phyloP scores from a whole-genome alignment of 306 rosid species.

The Canavalia ensiformis region DNA sequence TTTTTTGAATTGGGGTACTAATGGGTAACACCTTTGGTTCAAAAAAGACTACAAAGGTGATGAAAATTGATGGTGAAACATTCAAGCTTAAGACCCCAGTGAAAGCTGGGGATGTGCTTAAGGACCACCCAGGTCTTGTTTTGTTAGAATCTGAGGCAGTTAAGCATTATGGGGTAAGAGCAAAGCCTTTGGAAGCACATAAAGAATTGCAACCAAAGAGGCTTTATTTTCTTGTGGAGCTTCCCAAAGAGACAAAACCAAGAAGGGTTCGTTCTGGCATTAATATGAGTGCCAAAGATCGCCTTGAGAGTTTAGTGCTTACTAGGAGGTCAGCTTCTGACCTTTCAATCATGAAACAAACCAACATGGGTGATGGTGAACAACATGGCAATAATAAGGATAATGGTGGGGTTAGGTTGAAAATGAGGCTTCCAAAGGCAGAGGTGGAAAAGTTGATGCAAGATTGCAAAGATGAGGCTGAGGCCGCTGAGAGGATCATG shows the following conservation, averaged over 20 bases:
- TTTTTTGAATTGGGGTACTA: background rate
- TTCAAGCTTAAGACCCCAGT: conserved; percentile 76
- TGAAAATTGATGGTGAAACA: conserved; percentile 84
- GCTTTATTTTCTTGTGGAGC: conserved; percentile 86
- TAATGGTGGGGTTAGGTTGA: conserved; percentile 61
- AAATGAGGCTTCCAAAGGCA: conserved; percentile 77
- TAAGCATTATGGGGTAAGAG: conserved; percentile 83
- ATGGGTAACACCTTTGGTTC: conserved; percentile 89
- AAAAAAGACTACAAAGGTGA: conserved; percentile 74
- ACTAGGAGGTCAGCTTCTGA: conserved; percentile 83
- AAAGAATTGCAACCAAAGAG: conserved; percentile 65
- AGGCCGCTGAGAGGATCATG: conserved; percentile 79
- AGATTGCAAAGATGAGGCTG: conserved; percentile 72
- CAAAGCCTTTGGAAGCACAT: conserved; percentile 70
- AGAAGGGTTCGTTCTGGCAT: conserved; percentile 93
- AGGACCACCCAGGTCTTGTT: conserved; percentile 79
- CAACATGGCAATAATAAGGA: background rate
- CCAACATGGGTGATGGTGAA: conserved; percentile 24
- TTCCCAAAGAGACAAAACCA: conserved; percentile 65
- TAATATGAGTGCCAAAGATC: conserved; percentile 85
- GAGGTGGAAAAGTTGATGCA: conserved; percentile 83
- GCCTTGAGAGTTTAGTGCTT: conserved; percentile 79
- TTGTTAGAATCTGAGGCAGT: conserved; percentile 84
- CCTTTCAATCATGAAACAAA: conserved; percentile 69
- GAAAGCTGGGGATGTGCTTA: conserved; percentile 67